Evolutionary conservation across 306 rosid genomes (phyloP).

Genomic region (Elaeagnus macrophylla): DNA sequence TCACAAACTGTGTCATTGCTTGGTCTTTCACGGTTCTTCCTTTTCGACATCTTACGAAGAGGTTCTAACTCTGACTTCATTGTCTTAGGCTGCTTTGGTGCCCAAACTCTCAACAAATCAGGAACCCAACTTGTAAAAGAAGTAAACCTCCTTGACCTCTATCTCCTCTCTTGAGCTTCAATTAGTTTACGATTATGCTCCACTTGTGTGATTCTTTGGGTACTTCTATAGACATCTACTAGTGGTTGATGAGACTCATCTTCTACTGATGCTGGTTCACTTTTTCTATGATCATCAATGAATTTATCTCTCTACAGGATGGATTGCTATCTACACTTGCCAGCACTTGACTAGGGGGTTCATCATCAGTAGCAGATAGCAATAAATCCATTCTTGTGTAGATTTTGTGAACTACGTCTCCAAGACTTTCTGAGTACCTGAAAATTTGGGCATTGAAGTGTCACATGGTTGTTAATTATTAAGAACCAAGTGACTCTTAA

Average conservation of each 20-base stretch:
- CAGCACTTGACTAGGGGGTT: slow-evolving; percentile 35
- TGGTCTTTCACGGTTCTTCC: slow-evolving; percentile 41
- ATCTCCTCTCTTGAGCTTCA: slow-evolving; percentile 67
- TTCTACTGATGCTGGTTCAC: slow-evolving; percentile 43
- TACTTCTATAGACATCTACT: slow-evolving; percentile 24
- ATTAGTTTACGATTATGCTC: slow-evolving; percentile 33
- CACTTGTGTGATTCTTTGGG: slow-evolving; percentile 17
- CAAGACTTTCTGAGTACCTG: slow-evolving; percentile 67
- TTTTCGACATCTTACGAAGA: slow-evolving; percentile 37
- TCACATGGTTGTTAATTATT: not conserved
- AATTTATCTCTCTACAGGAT: slow-evolving; percentile 43
- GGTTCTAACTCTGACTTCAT: slow-evolving; percentile 35
- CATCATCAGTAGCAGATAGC: slow-evolving; percentile 53
- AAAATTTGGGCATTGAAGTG: slow-evolving; percentile 25
- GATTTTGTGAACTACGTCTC: slow-evolving; percentile 58
- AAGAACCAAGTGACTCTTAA: not conserved
- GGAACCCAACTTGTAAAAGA: slow-evolving; percentile 59
- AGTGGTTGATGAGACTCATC: slow-evolving; percentile 27
- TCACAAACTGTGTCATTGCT: slow-evolving; percentile 58
- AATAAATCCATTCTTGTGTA: slow-evolving; percentile 69
- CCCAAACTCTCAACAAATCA: slow-evolving; percentile 75
- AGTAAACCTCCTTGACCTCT: slow-evolving; percentile 48
- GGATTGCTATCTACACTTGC: slow-evolving; percentile 70
- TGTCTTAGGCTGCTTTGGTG: slow-evolving; percentile 52
- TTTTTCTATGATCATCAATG: slow-evolving; percentile 37